Evolutionary conservation across 2,329 filamentous ascomycete genomes (phyloP).

Genomic region (Monosporascus sp.): DNA sequence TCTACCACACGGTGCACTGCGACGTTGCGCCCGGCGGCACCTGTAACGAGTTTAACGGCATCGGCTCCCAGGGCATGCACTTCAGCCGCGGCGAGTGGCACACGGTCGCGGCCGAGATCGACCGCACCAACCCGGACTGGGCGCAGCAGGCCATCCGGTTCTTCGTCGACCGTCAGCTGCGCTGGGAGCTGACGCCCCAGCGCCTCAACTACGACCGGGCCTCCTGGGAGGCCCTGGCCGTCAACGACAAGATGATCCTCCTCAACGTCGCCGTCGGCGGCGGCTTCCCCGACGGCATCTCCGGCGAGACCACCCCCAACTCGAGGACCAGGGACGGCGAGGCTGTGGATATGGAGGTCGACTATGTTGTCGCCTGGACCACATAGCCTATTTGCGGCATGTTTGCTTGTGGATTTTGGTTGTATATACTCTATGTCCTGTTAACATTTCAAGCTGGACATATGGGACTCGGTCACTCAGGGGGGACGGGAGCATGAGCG

Average conservation of each 20-base stretch:
- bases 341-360: conserved; percentile 13
- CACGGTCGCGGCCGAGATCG: conserved; percentile 27
- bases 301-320: conserved; percentile 27
- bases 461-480: no score
- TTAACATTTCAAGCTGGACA: no score
- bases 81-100: conserved; percentile 25
- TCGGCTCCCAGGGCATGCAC: conserved; percentile 16
- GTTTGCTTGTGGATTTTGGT: not conserved
- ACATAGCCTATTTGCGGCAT: not conserved
- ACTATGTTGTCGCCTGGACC: conserved; percentile 3
- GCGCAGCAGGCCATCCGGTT: conserved; percentile 28
- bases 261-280: conserved; percentile 37
- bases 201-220: conserved; percentile 18
- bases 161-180: conserved; percentile 26
- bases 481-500: no score
- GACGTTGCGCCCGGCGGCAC: conserved; percentile 32
- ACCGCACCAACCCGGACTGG: conserved; percentile 23
- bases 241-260: conserved; percentile 28
- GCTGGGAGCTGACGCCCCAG: conserved; percentile 21
- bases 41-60: conserved; percentile 35
- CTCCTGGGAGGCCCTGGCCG: conserved; percentile 27
- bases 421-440: not conserved
- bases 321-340: conserved; percentile 20
- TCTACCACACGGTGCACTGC: conserved; percentile 37
- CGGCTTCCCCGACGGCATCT: conserved; percentile 29